Base-by-base conservation (phyloP, 2,329 filamentous ascomycete genomes). In the Trichoderma sp. region DNA sequence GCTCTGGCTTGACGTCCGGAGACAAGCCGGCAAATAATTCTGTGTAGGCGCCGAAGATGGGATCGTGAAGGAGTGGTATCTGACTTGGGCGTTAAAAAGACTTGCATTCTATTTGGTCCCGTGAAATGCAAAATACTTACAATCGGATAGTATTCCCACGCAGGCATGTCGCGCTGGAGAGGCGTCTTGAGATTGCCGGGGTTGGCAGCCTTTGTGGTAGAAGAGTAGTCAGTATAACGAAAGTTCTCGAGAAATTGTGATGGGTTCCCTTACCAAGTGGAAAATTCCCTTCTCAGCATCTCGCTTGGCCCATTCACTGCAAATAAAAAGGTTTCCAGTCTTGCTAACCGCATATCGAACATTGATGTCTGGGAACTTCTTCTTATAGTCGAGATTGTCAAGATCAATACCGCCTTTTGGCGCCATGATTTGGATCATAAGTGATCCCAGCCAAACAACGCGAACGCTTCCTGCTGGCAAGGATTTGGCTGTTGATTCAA, bases 1-100 rank as follows among this genome's bases (percentile, higher is more conserved):
- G 75, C 7, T 80, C 85, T 1, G 83, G 53, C 0, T 83, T 86
- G 4, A 89, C 80, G 0, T 87, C 83, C 0, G 85, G 84, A 0
- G 86, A 86, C 53, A 87, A 80, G 0, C 83, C 87, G 0, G 87
- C 84, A 75, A 85, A 90, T 1, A 89, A 77, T 75, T 87, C 84
- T 0, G 88, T 88, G 78, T 88, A 89, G 0, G 86, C 87, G 0
- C 87, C 88, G 33, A 83, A 80, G 12, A 83, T 74, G 0, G 80
- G 21, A 0, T 83, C 81, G 71, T 83, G 79, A 1, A 83, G 33
- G 7, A 79, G 74, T 6, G 77, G 27, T 18, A 56, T 14, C 63
- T 75, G 6, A 14, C 2, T 53, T 4, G 7, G 18, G 41, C 0
- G 14, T 73, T 38, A 41, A 11, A 12, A 41, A 18, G 2, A 50